phyloP scores from a whole-genome alignment of 2,329 filamentous ascomycete species.

The Monascus ruber region DNA sequence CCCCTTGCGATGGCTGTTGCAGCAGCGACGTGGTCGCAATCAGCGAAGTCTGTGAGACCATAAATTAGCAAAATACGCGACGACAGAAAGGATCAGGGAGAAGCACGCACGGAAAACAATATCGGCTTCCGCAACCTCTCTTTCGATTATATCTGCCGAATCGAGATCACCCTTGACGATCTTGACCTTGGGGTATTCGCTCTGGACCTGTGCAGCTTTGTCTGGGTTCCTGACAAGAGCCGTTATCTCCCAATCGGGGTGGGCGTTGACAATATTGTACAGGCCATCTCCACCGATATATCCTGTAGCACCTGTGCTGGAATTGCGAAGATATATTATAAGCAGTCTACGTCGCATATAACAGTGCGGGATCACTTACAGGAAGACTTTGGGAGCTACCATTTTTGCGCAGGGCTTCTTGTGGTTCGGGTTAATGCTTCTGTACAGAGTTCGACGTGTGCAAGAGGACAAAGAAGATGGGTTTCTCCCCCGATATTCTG shows the following conservation, averaged over 20 bases:
- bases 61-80: no score
- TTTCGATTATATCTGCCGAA: conserved; percentile 26
- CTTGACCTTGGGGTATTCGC: conserved; percentile 29
- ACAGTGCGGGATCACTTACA: conserved; percentile 13
- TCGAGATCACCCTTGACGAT: conserved; percentile 35
- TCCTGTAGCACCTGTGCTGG: conserved; percentile 40
- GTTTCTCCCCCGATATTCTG: no score
- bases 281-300: conserved; percentile 45
- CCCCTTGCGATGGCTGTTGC: conserved; percentile 32
- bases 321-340: neutral
- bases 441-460: no score
- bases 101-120: conserved; percentile 32
- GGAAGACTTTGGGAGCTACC: conserved; percentile 21
- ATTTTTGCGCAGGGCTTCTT: conserved; percentile 5
- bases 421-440: neutral
- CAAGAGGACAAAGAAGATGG: no score
- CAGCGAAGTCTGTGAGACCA: conserved; percentile 23
- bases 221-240: conserved; percentile 34
- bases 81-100: no score
- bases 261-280: conserved; percentile 32
- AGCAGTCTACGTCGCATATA: neutral
- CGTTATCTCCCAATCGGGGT: conserved; percentile 38
- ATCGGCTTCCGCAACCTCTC: conserved; percentile 36
- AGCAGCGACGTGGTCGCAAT: conserved; percentile 33
- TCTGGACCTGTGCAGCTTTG: conserved; percentile 28